Percentiles rank a stretch among this genome's conserved stretches.
Conservation (phyloP, 2,329 filamentous ascomycete species). For the Cercospora sesami region DNA sequence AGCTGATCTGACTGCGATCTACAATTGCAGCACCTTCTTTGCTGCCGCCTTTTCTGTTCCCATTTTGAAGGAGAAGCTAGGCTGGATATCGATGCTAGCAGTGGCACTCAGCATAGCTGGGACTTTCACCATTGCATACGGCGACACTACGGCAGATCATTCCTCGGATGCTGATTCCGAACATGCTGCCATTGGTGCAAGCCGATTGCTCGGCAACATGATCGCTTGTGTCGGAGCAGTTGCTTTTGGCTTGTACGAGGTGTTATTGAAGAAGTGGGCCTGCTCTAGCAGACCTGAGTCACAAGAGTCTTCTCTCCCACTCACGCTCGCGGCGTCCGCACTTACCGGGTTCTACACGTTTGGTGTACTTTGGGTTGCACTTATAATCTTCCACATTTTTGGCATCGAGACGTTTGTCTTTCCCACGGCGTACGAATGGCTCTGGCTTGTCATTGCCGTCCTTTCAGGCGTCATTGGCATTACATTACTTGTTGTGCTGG, state of each 20-base stretch:
- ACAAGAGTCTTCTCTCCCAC: conserved; percentile 32
- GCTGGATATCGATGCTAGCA: conserved; percentile 32
- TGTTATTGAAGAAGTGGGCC: conserved; percentile 40
- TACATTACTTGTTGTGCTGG: conserved; percentile 35
- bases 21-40: conserved; percentile 41
- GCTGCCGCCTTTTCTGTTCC: conserved; percentile 38
- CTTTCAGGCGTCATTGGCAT: conserved; percentile 35
- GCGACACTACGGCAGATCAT: conserved; percentile 35
- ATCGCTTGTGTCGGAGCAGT: conserved; percentile 36
- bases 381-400: conserved; percentile 35
- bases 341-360: conserved; percentile 39
- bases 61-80: conserved; percentile 35
- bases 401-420: conserved; percentile 35
- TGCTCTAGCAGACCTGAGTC: conserved; percentile 33
- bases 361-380: conserved; percentile 32
- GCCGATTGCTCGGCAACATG: conserved; percentile 35
- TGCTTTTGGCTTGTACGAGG: conserved; percentile 40
- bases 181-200: conserved; percentile 30
- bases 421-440: conserved; percentile 30
- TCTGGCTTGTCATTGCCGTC: conserved; percentile 36
- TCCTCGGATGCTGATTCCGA: conserved; percentile 11
- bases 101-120: conserved; percentile 37
- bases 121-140: conserved; percentile 39
- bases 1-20: conserved; percentile 39
- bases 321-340: conserved; percentile 36